phyloP scores from a whole-genome alignment of 352 stramenopile species.

The Pythium folliculosum region DNA sequence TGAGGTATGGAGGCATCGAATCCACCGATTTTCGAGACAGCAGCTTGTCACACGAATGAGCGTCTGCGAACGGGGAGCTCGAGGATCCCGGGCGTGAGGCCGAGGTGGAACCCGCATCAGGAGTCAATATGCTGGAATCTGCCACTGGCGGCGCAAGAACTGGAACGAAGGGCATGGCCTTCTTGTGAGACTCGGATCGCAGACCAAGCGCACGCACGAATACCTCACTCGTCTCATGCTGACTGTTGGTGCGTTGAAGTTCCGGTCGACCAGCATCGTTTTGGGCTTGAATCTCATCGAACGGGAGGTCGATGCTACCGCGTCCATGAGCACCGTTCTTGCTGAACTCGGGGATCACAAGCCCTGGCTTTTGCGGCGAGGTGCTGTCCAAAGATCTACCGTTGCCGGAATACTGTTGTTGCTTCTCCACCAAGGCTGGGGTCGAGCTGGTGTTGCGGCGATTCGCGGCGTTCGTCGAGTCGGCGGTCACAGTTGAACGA shows the following conservation, averaged over 20 bases:
- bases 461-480: slow-evolving; percentile 1
- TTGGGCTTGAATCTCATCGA: slow-evolving; percentile 18
- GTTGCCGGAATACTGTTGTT: neutral
- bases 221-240: slow-evolving; percentile 59
- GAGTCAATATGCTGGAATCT: neutral
- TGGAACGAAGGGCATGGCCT: neutral
- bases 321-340: neutral
- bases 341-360: slow-evolving; percentile 23
- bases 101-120: neutral
- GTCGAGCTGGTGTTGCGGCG: slow-evolving; percentile 8
- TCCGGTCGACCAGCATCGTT: neutral
- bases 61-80: neutral
- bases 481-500: slow-evolving; percentile 8
- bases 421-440: neutral
- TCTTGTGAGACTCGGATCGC: slow-evolving; percentile 20
- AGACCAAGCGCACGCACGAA: slow-evolving; percentile 41
- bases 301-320: slow-evolving; percentile 12
- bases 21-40: slow-evolving; percentile 21
- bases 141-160: neutral
- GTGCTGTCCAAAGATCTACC: neutral
- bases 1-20: slow-evolving; percentile 56
- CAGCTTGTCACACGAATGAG: slow-evolving; percentile 20
- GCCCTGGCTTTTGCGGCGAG: neutral
- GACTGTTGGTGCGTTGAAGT: slow-evolving; percentile 38
- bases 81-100: slow-evolving; percentile 5